These are phyloP conservation scores for Lactarius pseudohatsudake DNA, from an alignment of 768 basidiomycete genomes.

Conservation along the genomic window DNA sequence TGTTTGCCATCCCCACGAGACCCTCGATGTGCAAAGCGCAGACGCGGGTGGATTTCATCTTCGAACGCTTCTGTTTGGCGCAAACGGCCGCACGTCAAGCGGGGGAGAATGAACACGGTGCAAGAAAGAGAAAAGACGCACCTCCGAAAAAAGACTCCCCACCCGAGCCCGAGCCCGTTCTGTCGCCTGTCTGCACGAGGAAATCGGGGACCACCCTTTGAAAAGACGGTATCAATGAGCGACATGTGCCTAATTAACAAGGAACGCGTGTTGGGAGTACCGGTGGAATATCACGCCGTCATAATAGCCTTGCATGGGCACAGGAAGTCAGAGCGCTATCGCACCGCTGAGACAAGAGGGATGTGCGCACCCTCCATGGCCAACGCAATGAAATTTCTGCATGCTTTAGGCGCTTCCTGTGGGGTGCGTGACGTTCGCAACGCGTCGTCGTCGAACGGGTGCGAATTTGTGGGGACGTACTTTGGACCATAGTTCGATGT, in stretches of 20 bases:
- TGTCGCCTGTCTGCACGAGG: slow-evolving; percentile 93
- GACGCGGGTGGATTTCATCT: slow-evolving; percentile 90
- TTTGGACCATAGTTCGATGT: slow-evolving; percentile 93
- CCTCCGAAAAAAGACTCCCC: slow-evolving; percentile 97
- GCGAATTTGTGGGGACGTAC: slow-evolving; percentile 38
- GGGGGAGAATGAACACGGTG: background rate
- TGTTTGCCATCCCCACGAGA: slow-evolving; percentile 92
- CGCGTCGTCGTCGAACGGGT: background rate
- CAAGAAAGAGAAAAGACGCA: slow-evolving; percentile 31
- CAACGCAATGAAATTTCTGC: slow-evolving; percentile 85
- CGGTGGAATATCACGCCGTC: slow-evolving; percentile 95
- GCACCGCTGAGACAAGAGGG: background rate
- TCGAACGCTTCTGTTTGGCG: slow-evolving; percentile 76
- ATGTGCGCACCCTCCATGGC: slow-evolving; percentile 79
- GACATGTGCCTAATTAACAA: background rate
- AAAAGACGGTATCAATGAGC: background rate
- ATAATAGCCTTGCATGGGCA: slow-evolving; percentile 72
- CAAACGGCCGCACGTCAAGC: background rate
- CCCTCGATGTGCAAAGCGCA: slow-evolving; percentile 90
- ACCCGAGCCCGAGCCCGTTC: slow-evolving; percentile 84
- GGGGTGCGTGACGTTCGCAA: background rate
- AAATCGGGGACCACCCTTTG: slow-evolving; percentile 83
- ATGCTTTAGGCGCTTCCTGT: slow-evolving; percentile 92
- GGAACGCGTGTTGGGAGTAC: slow-evolving; percentile 38
- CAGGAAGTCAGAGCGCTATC: background rate